Conservation (phyloP, 768 basidiomycete species). For the Cystoderma amianthinum region DNA sequence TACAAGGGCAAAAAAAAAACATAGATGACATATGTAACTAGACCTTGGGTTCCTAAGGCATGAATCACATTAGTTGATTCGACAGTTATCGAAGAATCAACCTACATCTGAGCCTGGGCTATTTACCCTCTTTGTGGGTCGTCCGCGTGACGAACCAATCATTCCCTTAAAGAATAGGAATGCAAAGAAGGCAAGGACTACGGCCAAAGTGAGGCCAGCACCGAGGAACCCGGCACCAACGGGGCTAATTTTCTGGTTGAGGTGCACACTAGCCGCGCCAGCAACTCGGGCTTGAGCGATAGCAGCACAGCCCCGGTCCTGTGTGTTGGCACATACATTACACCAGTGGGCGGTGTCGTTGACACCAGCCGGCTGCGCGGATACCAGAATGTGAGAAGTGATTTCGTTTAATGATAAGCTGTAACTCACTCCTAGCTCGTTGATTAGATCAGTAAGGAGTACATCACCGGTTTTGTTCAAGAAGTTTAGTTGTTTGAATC, state of each 20-base stretch:
- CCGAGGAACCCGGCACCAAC: constrained; percentile 67
- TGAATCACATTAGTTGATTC: no score
- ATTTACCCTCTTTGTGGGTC: neutral
- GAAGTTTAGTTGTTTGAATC: constrained; percentile 43
- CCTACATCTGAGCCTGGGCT: neutral
- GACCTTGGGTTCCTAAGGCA: no score
- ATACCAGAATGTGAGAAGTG: constrained; percentile 1
- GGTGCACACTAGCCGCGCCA: constrained; percentile 13
- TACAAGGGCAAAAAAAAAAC: no score
- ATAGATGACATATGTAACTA: no score
- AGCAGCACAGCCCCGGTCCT: constrained; percentile 50
- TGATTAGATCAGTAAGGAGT: constrained; percentile 44
- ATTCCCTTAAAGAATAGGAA: constrained; percentile 34
- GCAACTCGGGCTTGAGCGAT: constrained; percentile 28
- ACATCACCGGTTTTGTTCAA: constrained; percentile 41
- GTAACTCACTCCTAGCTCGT: constrained; percentile 24
- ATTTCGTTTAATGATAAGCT: no score
- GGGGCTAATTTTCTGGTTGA: constrained; percentile 33
- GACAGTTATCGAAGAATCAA: neutral
- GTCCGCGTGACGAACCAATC: constrained; percentile 16
- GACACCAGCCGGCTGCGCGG: constrained; percentile 37
- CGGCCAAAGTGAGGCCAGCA: constrained; percentile 44
- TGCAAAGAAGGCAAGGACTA: constrained; percentile 28
- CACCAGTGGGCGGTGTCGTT: constrained; percentile 56
- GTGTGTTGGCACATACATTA: constrained; percentile 44